Evolutionary conservation across 2,329 filamentous ascomycete species (phyloP), one percentile per base, ranked within the genome.

Genomic region (Colletotrichum orbiculare): DNA sequence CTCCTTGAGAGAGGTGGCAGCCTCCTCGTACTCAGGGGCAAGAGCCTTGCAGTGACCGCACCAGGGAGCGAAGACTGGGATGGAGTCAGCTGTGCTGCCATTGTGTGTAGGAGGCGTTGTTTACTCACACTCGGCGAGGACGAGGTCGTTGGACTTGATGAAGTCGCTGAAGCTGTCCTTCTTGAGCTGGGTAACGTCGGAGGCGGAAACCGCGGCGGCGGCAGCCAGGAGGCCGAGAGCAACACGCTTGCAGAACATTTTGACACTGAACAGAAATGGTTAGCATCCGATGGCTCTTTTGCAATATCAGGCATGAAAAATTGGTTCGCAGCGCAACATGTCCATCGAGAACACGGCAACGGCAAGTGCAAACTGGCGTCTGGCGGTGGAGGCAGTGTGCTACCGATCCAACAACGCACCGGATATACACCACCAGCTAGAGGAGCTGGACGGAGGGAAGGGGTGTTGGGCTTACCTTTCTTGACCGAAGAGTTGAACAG

Each of bases 1-100:
- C 81, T 93, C 91, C 86, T 94, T 95, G 69, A 96, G 85, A 38
- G 88, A 85, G 37, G 92, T 94, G 54, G 93, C 93, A 56, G 93
- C 92, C 78, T 92, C 89, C 83, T 96, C 93, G 80, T 96, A 96
- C 82, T 96, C 92, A 76, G 92, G 92, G 68, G 92, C 96, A 71
- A 99, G 92, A 67, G 95, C 95, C 87, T 99, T 98, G 91, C 95
- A 98, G 87, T 98, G 95, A 71, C 94, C 95, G 73, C 92, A 97
- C 94, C 95, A 97, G 73, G 95, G 94, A 71, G 95, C 95, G 79
- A 93, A 97, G 89, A 97, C 91, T 93, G 7, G 52, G 60, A 4
- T 43, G 45, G 48, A 50, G 75, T 85, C 75, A 86, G 79, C 25
- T 64, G 50, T 64, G 41, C 4, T 25, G 46, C 8, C 25, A 1